Evolutionary conservation across 2,329 filamentous ascomycete genomes (phyloP).

Genomic region (Aquanectria penicillioides): DNA sequence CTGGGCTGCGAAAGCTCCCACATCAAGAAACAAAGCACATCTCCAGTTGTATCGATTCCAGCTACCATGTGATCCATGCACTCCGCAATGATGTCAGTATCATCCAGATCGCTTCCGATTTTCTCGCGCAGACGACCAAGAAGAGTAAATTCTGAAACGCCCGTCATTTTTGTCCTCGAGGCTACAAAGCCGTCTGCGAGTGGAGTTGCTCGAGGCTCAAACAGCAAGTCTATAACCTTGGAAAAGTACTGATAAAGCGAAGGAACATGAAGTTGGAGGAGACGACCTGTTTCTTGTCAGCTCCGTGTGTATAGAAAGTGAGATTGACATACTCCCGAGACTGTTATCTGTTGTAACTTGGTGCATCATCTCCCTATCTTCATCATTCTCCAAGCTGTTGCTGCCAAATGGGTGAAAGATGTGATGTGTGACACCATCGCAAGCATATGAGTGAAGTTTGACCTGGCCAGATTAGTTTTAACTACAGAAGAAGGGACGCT

Average conservation of each 20-base stretch:
- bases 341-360: constrained; percentile 73
- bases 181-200: constrained; percentile 67
- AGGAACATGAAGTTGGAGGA: constrained; percentile 66
- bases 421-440: constrained; percentile 74
- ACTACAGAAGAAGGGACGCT: no score
- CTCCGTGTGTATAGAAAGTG: neutral
- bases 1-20: constrained; percentile 72
- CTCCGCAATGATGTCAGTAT: constrained; percentile 69
- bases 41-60: constrained; percentile 75
- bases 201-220: constrained; percentile 64
- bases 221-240: constrained; percentile 55
- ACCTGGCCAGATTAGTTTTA: neutral
- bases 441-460: constrained; percentile 70
- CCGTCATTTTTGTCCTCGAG: constrained; percentile 54
- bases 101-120: constrained; percentile 54
- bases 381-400: constrained; percentile 62
- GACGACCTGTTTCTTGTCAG: constrained; percentile 65
- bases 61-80: constrained; percentile 76
- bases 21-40: constrained; percentile 74
- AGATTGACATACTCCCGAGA: constrained; percentile 62
- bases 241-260: constrained; percentile 57
- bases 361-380: constrained; percentile 71
- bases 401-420: constrained; percentile 72
- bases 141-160: constrained; percentile 63
- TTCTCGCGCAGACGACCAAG: constrained; percentile 64